A percentile compares a stretch with the other conserved stretches of the same genome.
These are phyloP conservation scores for Pyronema omphalodes DNA, from an alignment of 495 filamentous ascomycete genomes.

Conservation along the genomic window DNA sequence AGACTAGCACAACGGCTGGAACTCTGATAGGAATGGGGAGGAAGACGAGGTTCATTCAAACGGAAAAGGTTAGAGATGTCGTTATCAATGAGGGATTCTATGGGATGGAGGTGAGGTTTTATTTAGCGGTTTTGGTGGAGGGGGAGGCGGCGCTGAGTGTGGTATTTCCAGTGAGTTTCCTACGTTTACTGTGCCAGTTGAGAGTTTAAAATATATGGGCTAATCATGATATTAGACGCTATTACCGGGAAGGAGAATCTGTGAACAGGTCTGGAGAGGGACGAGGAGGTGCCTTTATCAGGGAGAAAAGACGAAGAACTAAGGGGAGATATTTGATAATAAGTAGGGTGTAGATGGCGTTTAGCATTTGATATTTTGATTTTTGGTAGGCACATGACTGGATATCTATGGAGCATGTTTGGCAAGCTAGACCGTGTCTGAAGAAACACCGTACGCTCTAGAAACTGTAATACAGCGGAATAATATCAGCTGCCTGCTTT, in stretches of 20 bases:
- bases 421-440: too few species aligned
- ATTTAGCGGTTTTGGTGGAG: slow-evolving; percentile 77
- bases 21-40: slow-evolving; percentile 22
- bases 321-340: too few species aligned
- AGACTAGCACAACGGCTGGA: slow-evolving; percentile 46
- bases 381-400: too few species aligned
- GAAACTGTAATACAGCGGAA: too few species aligned
- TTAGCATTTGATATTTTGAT: too few species aligned
- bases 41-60: slow-evolving; percentile 83
- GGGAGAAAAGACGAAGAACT: too few species aligned
- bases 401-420: too few species aligned
- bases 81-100: slow-evolving; percentile 90
- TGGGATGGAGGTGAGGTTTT: slow-evolving; percentile 80
- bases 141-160: slow-evolving; percentile 78
- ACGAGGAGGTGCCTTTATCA: slow-evolving; percentile 11
- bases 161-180: slow-evolving; percentile 72
- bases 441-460: too few species aligned
- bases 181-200: slow-evolving; percentile 76
- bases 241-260: slow-evolving; percentile 12
- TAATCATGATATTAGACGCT: slow-evolving; percentile 8
- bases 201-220: slow-evolving; percentile 31
- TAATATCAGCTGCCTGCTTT: too few species aligned
- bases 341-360: too few species aligned
- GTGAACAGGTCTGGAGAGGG: slow-evolving; percentile 18
- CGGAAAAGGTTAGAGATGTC: slow-evolving; percentile 74